phyloP scores from a whole-genome alignment of 2,329 filamentous ascomycete species.

The Cryphonectria nitschkei region DNA sequence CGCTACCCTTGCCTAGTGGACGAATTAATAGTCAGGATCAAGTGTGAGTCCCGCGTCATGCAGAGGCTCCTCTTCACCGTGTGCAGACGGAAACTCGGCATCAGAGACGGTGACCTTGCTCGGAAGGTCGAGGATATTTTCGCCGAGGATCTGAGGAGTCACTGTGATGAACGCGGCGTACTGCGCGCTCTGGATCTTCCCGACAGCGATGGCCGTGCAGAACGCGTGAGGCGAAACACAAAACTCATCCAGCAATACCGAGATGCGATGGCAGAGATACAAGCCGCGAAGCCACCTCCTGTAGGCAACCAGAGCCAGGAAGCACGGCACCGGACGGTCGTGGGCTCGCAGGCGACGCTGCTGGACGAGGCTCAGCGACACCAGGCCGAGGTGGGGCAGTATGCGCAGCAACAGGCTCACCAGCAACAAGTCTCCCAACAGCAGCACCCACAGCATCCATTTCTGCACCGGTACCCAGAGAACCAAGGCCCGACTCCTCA shows the following conservation, averaged over 20 bases:
- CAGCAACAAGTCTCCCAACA: no score
- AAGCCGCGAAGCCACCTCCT: background rate
- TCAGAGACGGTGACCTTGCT: conserved; percentile 31
- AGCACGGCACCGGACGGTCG: background rate
- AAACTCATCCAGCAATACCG: conserved; percentile 28
- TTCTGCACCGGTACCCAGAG: no score
- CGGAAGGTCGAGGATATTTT: conserved; percentile 33
- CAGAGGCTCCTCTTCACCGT: conserved; percentile 39
- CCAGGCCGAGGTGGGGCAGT: background rate
- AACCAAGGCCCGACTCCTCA: no score
- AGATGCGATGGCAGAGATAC: conserved; percentile 6
- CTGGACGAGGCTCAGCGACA: background rate
- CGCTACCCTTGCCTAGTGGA: conserved; percentile 40
- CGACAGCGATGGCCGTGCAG: background rate
- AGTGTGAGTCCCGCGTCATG: conserved; percentile 36
- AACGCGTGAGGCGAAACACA: conserved; percentile 30
- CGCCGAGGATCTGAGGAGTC: conserved; percentile 32
- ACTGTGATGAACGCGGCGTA: conserved; percentile 18
- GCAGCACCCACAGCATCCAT: no score
- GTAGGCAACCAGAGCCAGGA: no score
- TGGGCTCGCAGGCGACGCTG: background rate
- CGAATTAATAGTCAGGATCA: conserved; percentile 38
- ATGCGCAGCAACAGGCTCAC: background rate
- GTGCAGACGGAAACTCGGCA: conserved; percentile 34
- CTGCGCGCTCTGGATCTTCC: conserved; percentile 6